phyloP scores from a whole-genome alignment of 176 grass and related monocot species.

The Elaeis guineensis region DNA sequence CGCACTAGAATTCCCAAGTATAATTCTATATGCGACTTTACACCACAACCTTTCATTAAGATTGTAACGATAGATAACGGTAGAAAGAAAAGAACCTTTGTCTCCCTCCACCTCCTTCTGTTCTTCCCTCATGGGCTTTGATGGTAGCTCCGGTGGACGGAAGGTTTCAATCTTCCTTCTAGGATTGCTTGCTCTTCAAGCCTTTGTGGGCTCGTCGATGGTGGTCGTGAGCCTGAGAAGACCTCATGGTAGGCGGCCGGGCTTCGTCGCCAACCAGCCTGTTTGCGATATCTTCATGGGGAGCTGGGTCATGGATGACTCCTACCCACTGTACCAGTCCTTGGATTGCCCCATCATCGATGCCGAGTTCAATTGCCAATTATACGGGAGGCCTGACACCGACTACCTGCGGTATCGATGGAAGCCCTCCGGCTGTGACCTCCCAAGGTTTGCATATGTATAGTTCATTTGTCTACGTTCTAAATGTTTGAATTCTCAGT shows the following conservation, averaged over 20 bases:
- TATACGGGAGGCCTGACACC: conserved; percentile 77
- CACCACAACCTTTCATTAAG: background rate
- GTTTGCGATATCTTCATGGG: conserved; percentile 72
- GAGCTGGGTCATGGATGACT: conserved; percentile 53
- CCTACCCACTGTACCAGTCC: conserved; percentile 50
- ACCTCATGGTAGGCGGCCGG: conserved; percentile 4
- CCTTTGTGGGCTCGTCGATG: background rate
- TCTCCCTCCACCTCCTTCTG: background rate
- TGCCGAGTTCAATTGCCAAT: conserved; percentile 82
- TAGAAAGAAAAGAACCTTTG: background rate
- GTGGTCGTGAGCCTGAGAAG: background rate
- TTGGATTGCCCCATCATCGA: conserved; percentile 66
- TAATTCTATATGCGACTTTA: background rate
- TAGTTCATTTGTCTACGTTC: background rate
- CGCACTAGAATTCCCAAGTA: background rate
- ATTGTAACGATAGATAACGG: background rate
- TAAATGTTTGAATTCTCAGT: no score
- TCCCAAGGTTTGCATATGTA: conserved; percentile 35
- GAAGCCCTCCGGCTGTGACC: conserved; percentile 60
- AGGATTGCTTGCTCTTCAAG: background rate
- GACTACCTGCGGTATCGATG: conserved; percentile 71
- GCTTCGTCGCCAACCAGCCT: background rate
- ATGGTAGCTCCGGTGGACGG: background rate
- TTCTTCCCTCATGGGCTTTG: background rate
- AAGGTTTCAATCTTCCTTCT: background rate